Percentiles rank a stretch among this genome's conserved stretches.
phyloP scores from a whole-genome alignment of 2,329 filamentous ascomycete genomes.

The Fusarium solani-melongenae region DNA sequence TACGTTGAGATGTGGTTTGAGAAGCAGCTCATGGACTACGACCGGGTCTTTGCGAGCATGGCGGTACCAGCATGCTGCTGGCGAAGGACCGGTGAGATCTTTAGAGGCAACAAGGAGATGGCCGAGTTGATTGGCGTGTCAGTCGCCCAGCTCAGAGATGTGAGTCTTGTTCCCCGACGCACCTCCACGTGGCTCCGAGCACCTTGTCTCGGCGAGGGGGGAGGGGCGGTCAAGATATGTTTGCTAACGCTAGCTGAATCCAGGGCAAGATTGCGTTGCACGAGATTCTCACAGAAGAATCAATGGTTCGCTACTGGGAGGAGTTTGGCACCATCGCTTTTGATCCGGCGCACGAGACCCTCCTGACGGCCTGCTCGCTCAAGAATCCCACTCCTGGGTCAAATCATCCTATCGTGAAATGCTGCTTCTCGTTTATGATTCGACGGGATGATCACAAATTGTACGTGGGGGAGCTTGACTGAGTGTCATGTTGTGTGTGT shows the following conservation, averaged over 20 bases:
- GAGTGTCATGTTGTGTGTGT: background rate
- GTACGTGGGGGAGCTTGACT: constrained; percentile 65
- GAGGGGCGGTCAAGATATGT: background rate
- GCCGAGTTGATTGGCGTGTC: constrained; percentile 94
- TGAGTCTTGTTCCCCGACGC: constrained; percentile 59
- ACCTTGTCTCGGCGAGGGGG: background rate
- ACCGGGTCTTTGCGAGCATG: constrained; percentile 98
- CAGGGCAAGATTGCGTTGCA: constrained; percentile 95
- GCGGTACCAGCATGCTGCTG: constrained; percentile 97
- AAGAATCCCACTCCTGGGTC: constrained; percentile 81
- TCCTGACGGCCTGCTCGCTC: constrained; percentile 91
- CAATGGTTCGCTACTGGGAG: constrained; percentile 97
- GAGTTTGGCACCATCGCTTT: constrained; percentile 99
- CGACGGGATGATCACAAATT: constrained; percentile 95
- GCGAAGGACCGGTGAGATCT: constrained; percentile 96
- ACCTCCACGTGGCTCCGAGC: constrained; percentile 8
- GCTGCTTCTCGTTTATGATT: constrained; percentile 98
- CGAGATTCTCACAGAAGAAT: constrained; percentile 95
- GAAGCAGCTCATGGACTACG: constrained; percentile 94
- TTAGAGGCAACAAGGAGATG: constrained; percentile 98
- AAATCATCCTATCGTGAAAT: constrained; percentile 81
- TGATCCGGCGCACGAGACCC: constrained; percentile 91
- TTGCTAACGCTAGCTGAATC: constrained; percentile 30
- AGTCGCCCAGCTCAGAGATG: constrained; percentile 90
- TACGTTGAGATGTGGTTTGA: constrained; percentile 99